Conservation (phyloP, 2,329 filamentous ascomycete genomes). For the Tricladium varicosporioides region DNA sequence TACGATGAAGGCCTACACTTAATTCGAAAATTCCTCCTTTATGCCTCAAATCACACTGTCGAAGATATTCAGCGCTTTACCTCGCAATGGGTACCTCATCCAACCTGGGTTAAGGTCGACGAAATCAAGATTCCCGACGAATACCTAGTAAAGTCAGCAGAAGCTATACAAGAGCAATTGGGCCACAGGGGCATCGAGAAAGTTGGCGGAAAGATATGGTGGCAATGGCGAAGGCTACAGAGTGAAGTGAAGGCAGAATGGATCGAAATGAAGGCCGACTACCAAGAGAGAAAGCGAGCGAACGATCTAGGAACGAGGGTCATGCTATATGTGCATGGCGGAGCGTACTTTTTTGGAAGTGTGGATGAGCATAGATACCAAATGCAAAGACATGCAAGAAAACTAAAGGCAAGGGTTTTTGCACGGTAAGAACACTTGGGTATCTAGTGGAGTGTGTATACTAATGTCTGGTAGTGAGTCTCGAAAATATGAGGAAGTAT, state of each 20-base stretch:
- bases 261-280: slow-evolving; percentile 92
- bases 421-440: slow-evolving; percentile 51
- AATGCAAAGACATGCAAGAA: slow-evolving; percentile 91
- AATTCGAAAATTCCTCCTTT: slow-evolving; percentile 80
- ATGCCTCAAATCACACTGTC: slow-evolving; percentile 84
- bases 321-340: slow-evolving; percentile 93
- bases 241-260: slow-evolving; percentile 77
- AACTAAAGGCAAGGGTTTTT: slow-evolving; percentile 85
- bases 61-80: slow-evolving; percentile 94
- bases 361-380: slow-evolving; percentile 98
- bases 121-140: slow-evolving; percentile 61
- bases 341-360: slow-evolving; percentile 93
- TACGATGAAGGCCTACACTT: slow-evolving; percentile 92
- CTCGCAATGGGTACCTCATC: slow-evolving; percentile 84
- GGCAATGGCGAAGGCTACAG: slow-evolving; percentile 77
- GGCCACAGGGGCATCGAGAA: slow-evolving; percentile 70
- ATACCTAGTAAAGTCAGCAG: slow-evolving; percentile 65
- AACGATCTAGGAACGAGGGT: slow-evolving; percentile 65
- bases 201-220: slow-evolving; percentile 82
- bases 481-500: not conserved
- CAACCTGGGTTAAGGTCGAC: slow-evolving; percentile 82
- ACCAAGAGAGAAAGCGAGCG: slow-evolving; percentile 65
- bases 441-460: slow-evolving; percentile 5
- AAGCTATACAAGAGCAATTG: slow-evolving; percentile 69
- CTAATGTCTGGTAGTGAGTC: slow-evolving; percentile 24